phyloP scores from a whole-genome alignment of 2,329 filamentous ascomycete species.

The Aspergillus sp. region DNA sequence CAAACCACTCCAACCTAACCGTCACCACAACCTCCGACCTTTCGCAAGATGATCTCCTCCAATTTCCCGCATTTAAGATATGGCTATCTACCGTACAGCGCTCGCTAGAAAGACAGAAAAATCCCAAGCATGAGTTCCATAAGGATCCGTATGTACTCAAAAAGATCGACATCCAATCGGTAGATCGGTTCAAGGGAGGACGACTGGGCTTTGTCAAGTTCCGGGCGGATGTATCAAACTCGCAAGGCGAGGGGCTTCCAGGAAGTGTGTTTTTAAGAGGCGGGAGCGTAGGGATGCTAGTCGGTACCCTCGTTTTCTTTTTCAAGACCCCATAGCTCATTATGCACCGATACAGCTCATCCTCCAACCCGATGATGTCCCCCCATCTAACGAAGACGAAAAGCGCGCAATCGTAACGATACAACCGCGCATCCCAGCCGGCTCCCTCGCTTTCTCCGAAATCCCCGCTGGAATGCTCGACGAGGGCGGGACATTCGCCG shows the following conservation, averaged over 20 bases:
- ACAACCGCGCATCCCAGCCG: constrained; percentile 52
- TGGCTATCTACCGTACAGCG: constrained; percentile 48
- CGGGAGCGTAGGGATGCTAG: constrained; percentile 53
- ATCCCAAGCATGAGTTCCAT: constrained; percentile 46
- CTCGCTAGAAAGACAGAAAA: constrained; percentile 43
- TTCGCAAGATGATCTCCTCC: constrained; percentile 38
- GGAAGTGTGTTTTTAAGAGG: constrained; percentile 53
- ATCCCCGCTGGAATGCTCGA: constrained; percentile 58
- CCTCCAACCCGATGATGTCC: constrained; percentile 47
- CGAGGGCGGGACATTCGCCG: constrained; percentile 46
- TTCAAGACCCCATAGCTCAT: neutral
- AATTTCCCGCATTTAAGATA: constrained; percentile 49
- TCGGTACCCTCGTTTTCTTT: constrained; percentile 21
- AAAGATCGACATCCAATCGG: constrained; percentile 48
- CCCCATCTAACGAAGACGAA: constrained; percentile 30
- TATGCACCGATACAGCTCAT: constrained; percentile 38
- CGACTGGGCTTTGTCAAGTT: constrained; percentile 53
- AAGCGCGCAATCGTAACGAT: constrained; percentile 50
- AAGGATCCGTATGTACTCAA: constrained; percentile 45
- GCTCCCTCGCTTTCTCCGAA: constrained; percentile 49
- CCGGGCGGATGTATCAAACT: constrained; percentile 48
- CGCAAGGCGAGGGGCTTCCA: constrained; percentile 45
- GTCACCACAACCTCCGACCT: constrained; percentile 41
- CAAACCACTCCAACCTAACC: constrained; percentile 25
- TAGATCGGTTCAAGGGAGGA: constrained; percentile 46